Conservation (phyloP, 164 flowering plant species). For the Protea cynaroides region DNA sequence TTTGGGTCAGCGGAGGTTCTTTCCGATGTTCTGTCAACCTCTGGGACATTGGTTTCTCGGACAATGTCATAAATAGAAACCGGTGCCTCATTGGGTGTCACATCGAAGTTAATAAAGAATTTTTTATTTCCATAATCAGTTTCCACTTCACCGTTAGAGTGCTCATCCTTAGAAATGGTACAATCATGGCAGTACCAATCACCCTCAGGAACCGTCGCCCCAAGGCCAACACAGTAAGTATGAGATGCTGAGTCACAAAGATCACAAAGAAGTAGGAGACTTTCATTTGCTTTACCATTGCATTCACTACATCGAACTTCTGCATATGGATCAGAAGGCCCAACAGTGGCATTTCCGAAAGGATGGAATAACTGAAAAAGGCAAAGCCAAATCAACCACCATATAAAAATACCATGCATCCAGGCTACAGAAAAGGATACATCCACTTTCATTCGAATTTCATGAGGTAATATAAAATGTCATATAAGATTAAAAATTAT, state of each 20-base stretch:
- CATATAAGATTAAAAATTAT: too few relatives aligned
- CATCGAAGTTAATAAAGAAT: background rate
- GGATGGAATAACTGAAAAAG: slow-evolving; percentile 38
- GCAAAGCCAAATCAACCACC: background rate
- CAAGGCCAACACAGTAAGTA: slow-evolving; percentile 79
- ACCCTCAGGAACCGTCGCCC: slow-evolving; percentile 67
- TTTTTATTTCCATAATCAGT: slow-evolving; percentile 7
- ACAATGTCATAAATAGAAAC: slow-evolving; percentile 44
- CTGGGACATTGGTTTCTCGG: slow-evolving; percentile 19
- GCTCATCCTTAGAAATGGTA: slow-evolving; percentile 42
- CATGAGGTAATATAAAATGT: too few relatives aligned
- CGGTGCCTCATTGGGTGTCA: slow-evolving; percentile 7
- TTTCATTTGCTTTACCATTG: slow-evolving; percentile 37
- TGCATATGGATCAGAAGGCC: slow-evolving; percentile 46
- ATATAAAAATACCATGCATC: background rate
- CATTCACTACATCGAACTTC: slow-evolving; percentile 42
- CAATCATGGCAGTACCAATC: slow-evolving; percentile 84
- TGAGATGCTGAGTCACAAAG: slow-evolving; percentile 77
- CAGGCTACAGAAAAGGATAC: background rate
- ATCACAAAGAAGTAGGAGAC: slow-evolving; percentile 61
- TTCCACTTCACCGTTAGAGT: slow-evolving; percentile 20
- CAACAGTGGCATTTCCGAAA: slow-evolving; percentile 34
- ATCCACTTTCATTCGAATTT: background rate
- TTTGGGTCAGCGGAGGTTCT: slow-evolving; percentile 5
- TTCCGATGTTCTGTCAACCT: slow-evolving; percentile 1